Percentiles rank a stretch among this genome's conserved stretches.
Conservation (phyloP, 106 monocot genomes). For the Dendrobium huoshanense region DNA sequence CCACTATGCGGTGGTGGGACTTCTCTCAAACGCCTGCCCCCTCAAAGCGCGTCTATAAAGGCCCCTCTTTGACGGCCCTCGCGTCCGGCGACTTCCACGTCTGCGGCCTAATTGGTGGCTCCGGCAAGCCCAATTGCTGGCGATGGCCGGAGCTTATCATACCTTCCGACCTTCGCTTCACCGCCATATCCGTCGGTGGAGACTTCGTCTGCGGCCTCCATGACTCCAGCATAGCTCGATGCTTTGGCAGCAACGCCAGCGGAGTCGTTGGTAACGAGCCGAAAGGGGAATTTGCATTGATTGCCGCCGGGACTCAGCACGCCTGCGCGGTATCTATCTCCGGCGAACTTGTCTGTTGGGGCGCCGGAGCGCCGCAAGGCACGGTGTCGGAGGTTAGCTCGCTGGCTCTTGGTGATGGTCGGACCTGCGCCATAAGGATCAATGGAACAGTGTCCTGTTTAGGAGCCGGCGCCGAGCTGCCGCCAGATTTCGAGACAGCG, state of each 20-base stretch:
- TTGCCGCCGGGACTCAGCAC: conserved; percentile 56
- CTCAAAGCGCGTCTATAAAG: conserved; percentile 50
- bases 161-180: conserved; percentile 11
- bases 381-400: not conserved
- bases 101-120: conserved; percentile 46
- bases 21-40: conserved; percentile 7
- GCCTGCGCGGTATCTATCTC: conserved; percentile 46
- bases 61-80: conserved; percentile 23
- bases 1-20: conserved; percentile 87
- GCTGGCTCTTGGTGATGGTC: conserved; percentile 42
- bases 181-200: conserved; percentile 55
- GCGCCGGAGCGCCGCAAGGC: conserved; percentile 22
- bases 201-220: conserved; percentile 60
- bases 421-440: conserved; percentile 39
- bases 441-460: conserved; percentile 45
- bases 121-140: conserved; percentile 43
- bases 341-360: conserved; percentile 52
- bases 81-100: conserved; percentile 56
- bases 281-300: conserved; percentile 8
- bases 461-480: conserved; percentile 26
- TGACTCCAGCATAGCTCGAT: conserved; percentile 16
- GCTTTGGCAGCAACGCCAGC: conserved; percentile 39
- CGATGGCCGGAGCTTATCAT: conserved; percentile 43
- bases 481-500: conserved; percentile 1
- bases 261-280: conserved; percentile 40